Evolutionary conservation across 192 early-diverging fungal species (phyloP), one percentile per base, ranked within the genome.

Genomic region (Geosiphon pyriformis): DNA sequence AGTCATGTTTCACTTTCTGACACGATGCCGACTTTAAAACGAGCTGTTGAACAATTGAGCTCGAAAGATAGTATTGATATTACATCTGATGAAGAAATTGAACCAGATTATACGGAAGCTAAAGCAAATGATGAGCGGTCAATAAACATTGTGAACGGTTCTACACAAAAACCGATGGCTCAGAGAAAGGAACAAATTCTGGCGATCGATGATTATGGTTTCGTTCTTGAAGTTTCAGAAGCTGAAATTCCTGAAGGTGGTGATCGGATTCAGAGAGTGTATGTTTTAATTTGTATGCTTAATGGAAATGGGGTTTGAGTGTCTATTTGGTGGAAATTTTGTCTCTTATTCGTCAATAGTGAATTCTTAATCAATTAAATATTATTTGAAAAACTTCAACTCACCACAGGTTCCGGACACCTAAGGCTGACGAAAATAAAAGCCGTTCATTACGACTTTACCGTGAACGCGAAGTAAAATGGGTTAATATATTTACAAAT

Each of bases 391-490:
- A 27, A 48, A 48, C 20, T 10, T 10, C 17, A 46, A 46, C 17
- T 10, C 42, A 46, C 6, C 42, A 17, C 26, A 65, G 63, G 25
- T 29, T 65, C 17, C 49, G 57, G 12, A 37, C 54, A 7, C 65
- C 54, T 2, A 37, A 54, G 8, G 4, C 33, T 20, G 33, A 35
- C 26, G 65, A 67, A 46, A 67, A 57, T 20, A 48, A 10, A n/a
- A 29, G 53, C 15, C 52, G 52, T 46, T 34, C 65, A 4, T 71
- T 79, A 34, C 72, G 65, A 12, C 67, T 62, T n/a, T 80, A 80
- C 54, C 67, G 75, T 54, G 76, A 80, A 27, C 61, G 65, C 4
- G 78, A 80, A 63, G 25, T 61, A 8, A 80, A 80, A 72, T 80
- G 78, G 78, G 46, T 80, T 2, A 42, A 30, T 10, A 55, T 77